Percentiles rank a stretch among this genome's conserved stretches.
phyloP scores from a whole-genome alignment of 345 rosid genomes.

The Kernera saxatilis region DNA sequence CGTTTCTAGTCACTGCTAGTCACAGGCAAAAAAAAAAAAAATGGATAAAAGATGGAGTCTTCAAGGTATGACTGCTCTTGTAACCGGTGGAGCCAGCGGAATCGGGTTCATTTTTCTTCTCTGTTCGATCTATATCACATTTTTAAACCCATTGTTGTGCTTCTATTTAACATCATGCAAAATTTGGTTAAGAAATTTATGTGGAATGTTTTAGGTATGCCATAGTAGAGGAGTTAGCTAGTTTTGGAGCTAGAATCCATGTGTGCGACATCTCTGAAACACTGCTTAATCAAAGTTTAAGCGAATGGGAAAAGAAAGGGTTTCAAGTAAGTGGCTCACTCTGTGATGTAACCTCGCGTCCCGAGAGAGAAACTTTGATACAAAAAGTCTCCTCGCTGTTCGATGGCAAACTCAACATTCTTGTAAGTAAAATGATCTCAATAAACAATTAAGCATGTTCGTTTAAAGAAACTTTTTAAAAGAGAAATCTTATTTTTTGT shows the following conservation, averaged over 20 bases:
- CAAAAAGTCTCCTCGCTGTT: background rate
- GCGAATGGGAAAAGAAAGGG: slow-evolving; percentile 11
- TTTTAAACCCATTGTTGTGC: background rate
- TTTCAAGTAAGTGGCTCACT: slow-evolving; percentile 12
- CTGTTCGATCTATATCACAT: background rate
- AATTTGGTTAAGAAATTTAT: background rate
- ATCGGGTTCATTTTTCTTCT: slow-evolving; percentile 7
- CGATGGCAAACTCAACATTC: background rate
- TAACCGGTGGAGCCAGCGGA: slow-evolving; percentile 21
- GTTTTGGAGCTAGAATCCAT: slow-evolving; percentile 16
- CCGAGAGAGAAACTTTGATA: background rate
- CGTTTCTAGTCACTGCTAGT: background rate
- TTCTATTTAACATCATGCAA: background rate
- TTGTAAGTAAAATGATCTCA: background rate
- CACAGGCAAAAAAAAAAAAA: background rate
- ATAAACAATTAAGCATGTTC: too few relatives aligned
- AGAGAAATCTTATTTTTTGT: background rate
- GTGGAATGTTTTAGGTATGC: slow-evolving; percentile 8
- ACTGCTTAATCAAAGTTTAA: background rate
- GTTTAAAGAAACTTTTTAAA: too few relatives aligned
- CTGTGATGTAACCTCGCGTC: slow-evolving; percentile 13
- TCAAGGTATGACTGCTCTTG: slow-evolving; percentile 29
- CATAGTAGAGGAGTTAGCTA: slow-evolving; percentile 16
- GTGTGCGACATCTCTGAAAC: background rate
- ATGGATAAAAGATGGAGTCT: slow-evolving; percentile 23